Conservation (phyloP, 345 rosid species). For the Syzygium oleosum region DNA sequence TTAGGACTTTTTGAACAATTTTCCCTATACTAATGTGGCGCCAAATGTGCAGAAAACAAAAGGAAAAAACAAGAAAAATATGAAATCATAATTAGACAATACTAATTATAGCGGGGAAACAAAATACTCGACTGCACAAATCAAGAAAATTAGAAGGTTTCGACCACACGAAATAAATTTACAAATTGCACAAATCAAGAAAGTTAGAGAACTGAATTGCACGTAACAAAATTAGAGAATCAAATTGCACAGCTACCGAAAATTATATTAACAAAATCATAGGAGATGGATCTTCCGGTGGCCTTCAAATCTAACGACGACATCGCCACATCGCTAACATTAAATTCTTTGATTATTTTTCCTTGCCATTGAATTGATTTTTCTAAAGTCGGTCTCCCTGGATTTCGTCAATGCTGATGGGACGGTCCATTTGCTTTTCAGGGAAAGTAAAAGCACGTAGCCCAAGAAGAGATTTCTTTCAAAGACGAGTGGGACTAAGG, state of each 20-base stretch:
- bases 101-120: background rate
- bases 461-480: background rate
- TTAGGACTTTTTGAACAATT: too few species aligned
- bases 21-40: background rate
- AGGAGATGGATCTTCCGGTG: background rate
- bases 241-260: rapidly evolving
- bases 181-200: rapidly evolving
- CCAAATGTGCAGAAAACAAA: background rate
- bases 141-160: background rate
- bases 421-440: background rate
- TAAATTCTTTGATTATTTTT: background rate
- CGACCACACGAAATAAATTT: background rate
- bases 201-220: background rate
- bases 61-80: background rate
- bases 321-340: background rate
- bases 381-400: background rate
- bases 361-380: background rate
- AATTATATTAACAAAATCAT: background rate
- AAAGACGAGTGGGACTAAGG: too few species aligned
- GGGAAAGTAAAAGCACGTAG: background rate
- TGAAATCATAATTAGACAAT: background rate
- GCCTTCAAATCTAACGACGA: background rate
- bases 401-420: background rate
- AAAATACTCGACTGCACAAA: background rate
- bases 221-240: background rate